Evolutionary conservation across 805 yeast species (phyloP).

Genomic region (Zygosaccharomyces bailii): DNA sequence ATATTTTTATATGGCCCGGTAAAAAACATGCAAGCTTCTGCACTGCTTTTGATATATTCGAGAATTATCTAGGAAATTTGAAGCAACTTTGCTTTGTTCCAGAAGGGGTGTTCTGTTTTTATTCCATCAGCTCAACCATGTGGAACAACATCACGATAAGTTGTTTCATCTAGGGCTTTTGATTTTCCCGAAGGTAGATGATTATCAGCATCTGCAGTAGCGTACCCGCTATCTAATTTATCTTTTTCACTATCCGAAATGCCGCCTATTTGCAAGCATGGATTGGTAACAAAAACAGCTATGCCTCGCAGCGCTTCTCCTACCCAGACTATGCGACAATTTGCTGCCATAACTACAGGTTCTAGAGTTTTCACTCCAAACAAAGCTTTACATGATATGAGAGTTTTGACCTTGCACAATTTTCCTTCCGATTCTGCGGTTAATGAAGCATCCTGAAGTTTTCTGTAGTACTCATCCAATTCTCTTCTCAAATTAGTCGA

Average conservation of each 20-base stretch:
- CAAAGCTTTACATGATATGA: constrained; percentile 4
- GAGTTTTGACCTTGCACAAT: constrained; percentile 1
- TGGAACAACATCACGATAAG: too few relatives aligned
- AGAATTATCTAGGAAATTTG: background rate
- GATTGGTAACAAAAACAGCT: background rate
- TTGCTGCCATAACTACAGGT: background rate
- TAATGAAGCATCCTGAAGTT: background rate
- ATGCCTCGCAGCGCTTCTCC: background rate
- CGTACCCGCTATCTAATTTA: background rate
- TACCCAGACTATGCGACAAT: constrained; percentile 1
- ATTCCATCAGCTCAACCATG: background rate
- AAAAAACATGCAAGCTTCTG: background rate
- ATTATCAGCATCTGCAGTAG: background rate
- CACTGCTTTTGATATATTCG: background rate
- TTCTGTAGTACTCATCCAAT: background rate
- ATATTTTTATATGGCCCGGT: background rate
- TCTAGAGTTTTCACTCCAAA: background rate
- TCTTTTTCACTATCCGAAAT: background rate
- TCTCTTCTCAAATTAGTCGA: background rate
- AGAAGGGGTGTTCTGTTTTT: background rate
- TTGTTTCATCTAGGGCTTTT: too few relatives aligned
- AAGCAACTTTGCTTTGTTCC: background rate
- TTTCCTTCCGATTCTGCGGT: background rate
- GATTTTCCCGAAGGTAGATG: background rate
- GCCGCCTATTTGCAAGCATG: too few relatives aligned